Conservation (phyloP, 2,329 filamentous ascomycete genomes). For the Fusarium nematophilum region DNA sequence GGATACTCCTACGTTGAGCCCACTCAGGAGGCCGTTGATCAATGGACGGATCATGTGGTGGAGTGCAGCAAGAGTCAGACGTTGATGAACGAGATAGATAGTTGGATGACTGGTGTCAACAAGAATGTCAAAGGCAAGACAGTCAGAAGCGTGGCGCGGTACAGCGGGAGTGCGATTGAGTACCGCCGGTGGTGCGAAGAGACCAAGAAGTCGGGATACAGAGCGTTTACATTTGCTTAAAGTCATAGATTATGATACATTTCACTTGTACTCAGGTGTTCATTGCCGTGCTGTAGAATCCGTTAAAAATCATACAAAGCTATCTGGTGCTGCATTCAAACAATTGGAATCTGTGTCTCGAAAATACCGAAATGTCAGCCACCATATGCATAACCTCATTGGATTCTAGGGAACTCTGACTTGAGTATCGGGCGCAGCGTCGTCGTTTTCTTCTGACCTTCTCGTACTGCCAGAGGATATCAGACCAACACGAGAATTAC, state of each 20-base stretch:
- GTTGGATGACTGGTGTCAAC: conserved; percentile 67
- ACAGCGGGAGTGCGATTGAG: conserved; percentile 27
- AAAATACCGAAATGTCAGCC: too few species aligned
- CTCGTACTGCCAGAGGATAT: too few species aligned
- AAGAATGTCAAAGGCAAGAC: conserved; percentile 60
- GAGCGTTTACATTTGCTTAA: conserved; percentile 9
- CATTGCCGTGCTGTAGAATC: too few species aligned
- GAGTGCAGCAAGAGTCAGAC: conserved; percentile 54
- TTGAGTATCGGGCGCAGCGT: too few species aligned
- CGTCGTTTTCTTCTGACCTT: too few species aligned
- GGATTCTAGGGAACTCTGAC: too few species aligned
- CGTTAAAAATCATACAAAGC: too few species aligned
- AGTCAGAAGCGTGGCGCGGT: conserved; percentile 53
- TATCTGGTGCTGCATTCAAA: too few species aligned
- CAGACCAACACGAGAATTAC: too few species aligned
- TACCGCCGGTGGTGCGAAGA: conserved; percentile 27
- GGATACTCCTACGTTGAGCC: conserved; percentile 21
- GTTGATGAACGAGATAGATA: conserved; percentile 53
- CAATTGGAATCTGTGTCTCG: too few species aligned
- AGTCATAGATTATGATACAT: not conserved
- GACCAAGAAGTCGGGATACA: conserved; percentile 5
- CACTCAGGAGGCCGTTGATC: conserved; percentile 15
- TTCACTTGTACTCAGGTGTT: not conserved
- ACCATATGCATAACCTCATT: too few species aligned
- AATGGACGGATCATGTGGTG: conserved; percentile 55